Evolutionary conservation across 164 flowering plant species (phyloP).

Genomic region (Piper betle): DNA sequence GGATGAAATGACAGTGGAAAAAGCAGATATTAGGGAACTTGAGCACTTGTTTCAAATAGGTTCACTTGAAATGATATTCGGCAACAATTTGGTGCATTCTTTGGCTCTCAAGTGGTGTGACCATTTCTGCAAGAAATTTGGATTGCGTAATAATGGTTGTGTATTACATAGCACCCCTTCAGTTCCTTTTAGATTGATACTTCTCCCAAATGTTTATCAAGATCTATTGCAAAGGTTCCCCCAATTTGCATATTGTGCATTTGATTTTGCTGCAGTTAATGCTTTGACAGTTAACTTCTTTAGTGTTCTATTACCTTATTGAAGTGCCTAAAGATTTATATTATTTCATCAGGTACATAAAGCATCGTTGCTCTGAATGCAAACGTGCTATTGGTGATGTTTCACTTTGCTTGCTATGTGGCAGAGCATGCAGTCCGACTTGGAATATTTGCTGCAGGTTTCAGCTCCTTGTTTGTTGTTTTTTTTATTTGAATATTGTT

Average conservation of each 20-base stretch:
- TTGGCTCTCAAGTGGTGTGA: constrained; percentile 43
- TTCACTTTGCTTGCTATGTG: constrained; percentile 84
- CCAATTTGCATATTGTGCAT: not conserved
- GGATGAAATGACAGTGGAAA: constrained; percentile 16
- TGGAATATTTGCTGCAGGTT: constrained; percentile 96
- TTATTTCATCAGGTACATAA: constrained; percentile 54
- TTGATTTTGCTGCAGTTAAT: too few species aligned
- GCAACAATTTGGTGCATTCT: constrained; percentile 31
- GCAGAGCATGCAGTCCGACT: constrained; percentile 62
- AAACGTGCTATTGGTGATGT: constrained; percentile 40
- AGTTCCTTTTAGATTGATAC: constrained; percentile 70
- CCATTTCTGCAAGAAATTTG: constrained; percentile 40
- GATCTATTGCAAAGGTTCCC: constrained; percentile 81
- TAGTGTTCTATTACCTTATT: too few species aligned
- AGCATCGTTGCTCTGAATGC: constrained; percentile 56
- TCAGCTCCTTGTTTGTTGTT: not conserved
- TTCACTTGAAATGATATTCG: constrained; percentile 40
- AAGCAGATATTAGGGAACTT: constrained; percentile 37
- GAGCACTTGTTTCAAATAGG: constrained; percentile 62
- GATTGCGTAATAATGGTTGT: constrained; percentile 12
- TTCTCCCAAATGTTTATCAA: constrained; percentile 70
- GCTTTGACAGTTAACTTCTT: not conserved
- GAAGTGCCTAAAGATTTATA: not conserved
- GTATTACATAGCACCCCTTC: constrained; percentile 42
- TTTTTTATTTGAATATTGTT: not conserved